These are phyloP conservation scores for Plasmodium coatneyi DNA, from an alignment of 169 alveolate species.

Conservation along the genomic window DNA sequence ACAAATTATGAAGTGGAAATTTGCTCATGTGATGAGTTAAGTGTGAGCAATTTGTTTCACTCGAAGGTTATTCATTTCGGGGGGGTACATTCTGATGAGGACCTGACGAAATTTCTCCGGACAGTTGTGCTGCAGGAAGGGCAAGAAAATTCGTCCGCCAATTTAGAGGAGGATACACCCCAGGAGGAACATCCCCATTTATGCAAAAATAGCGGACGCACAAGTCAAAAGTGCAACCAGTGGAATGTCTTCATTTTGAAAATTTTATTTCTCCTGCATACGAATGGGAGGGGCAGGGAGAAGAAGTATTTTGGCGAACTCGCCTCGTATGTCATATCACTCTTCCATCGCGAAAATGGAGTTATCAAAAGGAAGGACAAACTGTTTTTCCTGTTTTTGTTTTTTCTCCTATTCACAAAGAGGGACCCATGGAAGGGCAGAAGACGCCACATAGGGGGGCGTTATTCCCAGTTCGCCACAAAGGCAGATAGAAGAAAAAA, in stretches of 20 bases:
- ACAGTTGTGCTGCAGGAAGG: slow-evolving; percentile 4
- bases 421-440: neutral
- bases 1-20: slow-evolving; percentile 33
- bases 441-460: neutral
- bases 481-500: slow-evolving; percentile 15
- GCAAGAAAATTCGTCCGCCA: neutral
- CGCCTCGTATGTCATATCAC: slow-evolving; percentile 4
- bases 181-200: neutral
- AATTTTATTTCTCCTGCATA: slow-evolving; percentile 7
- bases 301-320: neutral
- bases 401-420: slow-evolving; percentile 45
- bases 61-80: slow-evolving; percentile 23
- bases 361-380: slow-evolving; percentile 60
- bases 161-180: neutral
- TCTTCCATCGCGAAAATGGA: slow-evolving; percentile 50
- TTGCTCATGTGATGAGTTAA: slow-evolving; percentile 52
- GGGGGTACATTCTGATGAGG: neutral
- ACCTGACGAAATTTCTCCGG: neutral
- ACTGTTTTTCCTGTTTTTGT: slow-evolving; percentile 24
- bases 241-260: slow-evolving; percentile 48
- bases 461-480: neutral
- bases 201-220: neutral
- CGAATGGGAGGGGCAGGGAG: neutral
- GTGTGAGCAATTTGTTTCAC: slow-evolving; percentile 18
- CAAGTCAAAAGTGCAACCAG: neutral